Percentiles rank a stretch among this genome's conserved stretches.
phyloP scores from a whole-genome alignment of 2,329 filamentous ascomycete species.

The Xylariaceae sp. region DNA sequence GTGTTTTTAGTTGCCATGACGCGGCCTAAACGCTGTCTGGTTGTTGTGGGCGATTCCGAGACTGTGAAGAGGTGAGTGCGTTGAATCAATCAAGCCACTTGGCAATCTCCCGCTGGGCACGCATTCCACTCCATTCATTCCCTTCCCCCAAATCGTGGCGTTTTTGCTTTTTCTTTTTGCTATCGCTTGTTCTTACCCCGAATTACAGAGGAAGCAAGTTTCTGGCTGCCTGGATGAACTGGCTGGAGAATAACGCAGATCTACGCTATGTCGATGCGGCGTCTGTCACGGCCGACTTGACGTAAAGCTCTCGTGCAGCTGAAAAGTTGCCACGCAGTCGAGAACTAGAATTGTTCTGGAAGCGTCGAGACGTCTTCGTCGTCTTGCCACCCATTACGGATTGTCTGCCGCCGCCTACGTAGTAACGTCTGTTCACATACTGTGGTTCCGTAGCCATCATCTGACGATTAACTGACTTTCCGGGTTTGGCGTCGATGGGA shows the following conservation, averaged over 20 bases:
- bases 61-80: constrained; percentile 73
- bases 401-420: no score
- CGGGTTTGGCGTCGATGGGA: background rate
- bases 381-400: background rate
- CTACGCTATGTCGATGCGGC: constrained; percentile 74
- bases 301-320: background rate
- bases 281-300: constrained; percentile 15
- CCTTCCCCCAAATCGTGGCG: constrained; percentile 1
- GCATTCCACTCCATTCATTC: background rate
- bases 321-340: background rate
- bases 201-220: constrained; percentile 69
- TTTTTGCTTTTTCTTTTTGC: background rate
- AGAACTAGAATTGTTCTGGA: background rate
- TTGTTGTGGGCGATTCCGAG: constrained; percentile 88
- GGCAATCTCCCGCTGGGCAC: constrained; percentile 10
- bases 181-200: background rate
- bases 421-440: no score
- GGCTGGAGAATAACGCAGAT: constrained; percentile 84
- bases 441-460: background rate
- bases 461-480: background rate
- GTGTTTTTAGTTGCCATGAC: constrained; percentile 80
- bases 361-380: background rate
- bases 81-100: constrained; percentile 25
- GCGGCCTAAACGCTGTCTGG: constrained; percentile 81
- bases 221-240: constrained; percentile 85